Base-by-base conservation (phyloP, 768 basidiomycete genomes). In the Tulasnella sp. region DNA sequence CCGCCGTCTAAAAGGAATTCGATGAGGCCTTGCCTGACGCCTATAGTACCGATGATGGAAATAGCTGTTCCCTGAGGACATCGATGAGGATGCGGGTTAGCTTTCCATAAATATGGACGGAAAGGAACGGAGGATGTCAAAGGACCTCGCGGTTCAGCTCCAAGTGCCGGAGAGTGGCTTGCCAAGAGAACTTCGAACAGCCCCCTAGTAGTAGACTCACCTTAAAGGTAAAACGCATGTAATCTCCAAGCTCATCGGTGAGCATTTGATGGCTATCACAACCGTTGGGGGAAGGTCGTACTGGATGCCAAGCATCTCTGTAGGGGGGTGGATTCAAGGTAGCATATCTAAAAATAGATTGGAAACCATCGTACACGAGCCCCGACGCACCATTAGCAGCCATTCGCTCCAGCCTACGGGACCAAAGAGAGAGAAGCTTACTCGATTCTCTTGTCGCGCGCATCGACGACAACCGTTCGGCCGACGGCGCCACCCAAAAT, bases 201-300 rank as follows among this genome's bases (percentile, higher is more conserved):
- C 46, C 46, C 12, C 46, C 46, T 46, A 8, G 46, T 18, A 16
- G 4, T 16, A 2, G 18, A 46, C 46, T 46, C 46, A 46, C 46
- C 46, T 41, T 75, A 48, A 75, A 75, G 0, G 3, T 75, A 41
- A 75, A 75, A 2, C 12, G 9, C 74, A 75, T 75, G 41, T 42
- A 75, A 18, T 75, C 74, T n/a, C 74, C 74, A 41, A 75, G 40
- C n/a, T 20, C 11, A 11, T 12, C 14, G 44, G 74, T 75, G 41
- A 75, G 41, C 46, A 37, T 42, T 40, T 75, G 74, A n/a, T 9
- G 31, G 37, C 44, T 54, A 37, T 72, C 40, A 12, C 40, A 78
- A 22, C 2, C 28, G 76, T 60, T 82, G 31, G 34, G 50, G 41
- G 82, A 82, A 81, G 83, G 82, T 81, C 48, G 31, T 81, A 34